Evolutionary conservation across 495 filamentous ascomycete species (phyloP).

Genomic region (Aspergillus saccharolyticus): DNA sequence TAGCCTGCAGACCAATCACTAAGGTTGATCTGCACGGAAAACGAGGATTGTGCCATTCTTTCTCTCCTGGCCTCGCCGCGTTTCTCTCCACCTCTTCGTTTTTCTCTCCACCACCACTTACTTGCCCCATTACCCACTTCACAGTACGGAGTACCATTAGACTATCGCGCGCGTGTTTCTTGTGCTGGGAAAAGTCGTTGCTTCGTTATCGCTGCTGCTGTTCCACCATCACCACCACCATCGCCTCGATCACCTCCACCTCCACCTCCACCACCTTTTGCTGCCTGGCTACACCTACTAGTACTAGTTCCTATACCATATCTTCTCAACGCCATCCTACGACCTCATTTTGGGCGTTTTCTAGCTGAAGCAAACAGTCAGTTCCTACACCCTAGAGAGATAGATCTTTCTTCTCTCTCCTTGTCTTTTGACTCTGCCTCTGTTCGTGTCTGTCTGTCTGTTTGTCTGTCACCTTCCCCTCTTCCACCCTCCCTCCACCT

Average conservation of each 20-base stretch:
- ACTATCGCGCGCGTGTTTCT: too few relatives aligned
- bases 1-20: background rate
- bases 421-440: too few relatives aligned
- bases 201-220: too few relatives aligned
- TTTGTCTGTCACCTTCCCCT: background rate
- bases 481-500: background rate
- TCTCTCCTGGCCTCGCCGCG: background rate
- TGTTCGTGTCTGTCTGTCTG: too few relatives aligned
- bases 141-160: too few relatives aligned
- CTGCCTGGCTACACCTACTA: background rate
- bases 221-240: too few relatives aligned
- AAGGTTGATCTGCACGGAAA: background rate
- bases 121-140: too few relatives aligned
- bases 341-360: constrained; percentile 3
- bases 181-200: too few relatives aligned
- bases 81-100: background rate
- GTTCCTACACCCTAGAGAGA: background rate
- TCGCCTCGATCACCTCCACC: background rate
- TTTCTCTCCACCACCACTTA: background rate
- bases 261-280: background rate
- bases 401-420: constrained; percentile 5
- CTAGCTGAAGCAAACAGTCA: background rate
- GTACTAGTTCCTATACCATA: background rate
- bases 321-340: background rate
- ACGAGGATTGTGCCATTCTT: background rate